phyloP scores from a whole-genome alignment of 148 eudicot species.

The Rhododendron simsii region DNA sequence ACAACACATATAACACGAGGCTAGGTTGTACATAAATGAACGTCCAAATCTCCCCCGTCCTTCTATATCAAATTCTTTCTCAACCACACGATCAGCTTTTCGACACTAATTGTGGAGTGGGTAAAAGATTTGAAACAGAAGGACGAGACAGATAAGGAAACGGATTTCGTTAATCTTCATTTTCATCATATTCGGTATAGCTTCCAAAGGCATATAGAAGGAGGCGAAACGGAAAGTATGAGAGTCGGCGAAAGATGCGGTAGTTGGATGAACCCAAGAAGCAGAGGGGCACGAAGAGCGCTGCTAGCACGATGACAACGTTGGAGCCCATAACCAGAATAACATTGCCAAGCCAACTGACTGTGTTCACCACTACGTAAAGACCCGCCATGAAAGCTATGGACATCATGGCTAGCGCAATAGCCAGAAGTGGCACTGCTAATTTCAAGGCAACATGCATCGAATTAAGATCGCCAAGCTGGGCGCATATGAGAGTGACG shows the following conservation, averaged over 20 bases:
- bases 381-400: slow-evolving; percentile 42
- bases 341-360: slow-evolving; percentile 35
- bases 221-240: slow-evolving; percentile 21
- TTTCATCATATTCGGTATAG: not conserved
- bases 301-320: slow-evolving; percentile 15
- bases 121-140: too few species aligned
- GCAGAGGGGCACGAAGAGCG: slow-evolving; percentile 22
- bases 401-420: slow-evolving; percentile 41
- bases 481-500: slow-evolving; percentile 42
- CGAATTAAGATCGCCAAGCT: slow-evolving; percentile 30
- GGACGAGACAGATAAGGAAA: not conserved
- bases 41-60: not conserved
- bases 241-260: not conserved
- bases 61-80: not conserved
- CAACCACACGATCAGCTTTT: not conserved
- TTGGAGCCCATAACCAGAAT: slow-evolving; percentile 28
- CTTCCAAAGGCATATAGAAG: slow-evolving; percentile 12
- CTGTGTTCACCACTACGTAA: slow-evolving; percentile 26
- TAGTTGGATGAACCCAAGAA: not conserved
- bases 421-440: slow-evolving; percentile 19
- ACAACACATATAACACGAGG: not conserved
- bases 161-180: not conserved
- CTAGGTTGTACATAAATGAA: not conserved
- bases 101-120: not conserved
- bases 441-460: not conserved